Evolutionary conservation across 2,329 filamentous ascomycete species (phyloP), one percentile per base, ranked within the genome.

Genomic region (Ilyonectria robusta): DNA sequence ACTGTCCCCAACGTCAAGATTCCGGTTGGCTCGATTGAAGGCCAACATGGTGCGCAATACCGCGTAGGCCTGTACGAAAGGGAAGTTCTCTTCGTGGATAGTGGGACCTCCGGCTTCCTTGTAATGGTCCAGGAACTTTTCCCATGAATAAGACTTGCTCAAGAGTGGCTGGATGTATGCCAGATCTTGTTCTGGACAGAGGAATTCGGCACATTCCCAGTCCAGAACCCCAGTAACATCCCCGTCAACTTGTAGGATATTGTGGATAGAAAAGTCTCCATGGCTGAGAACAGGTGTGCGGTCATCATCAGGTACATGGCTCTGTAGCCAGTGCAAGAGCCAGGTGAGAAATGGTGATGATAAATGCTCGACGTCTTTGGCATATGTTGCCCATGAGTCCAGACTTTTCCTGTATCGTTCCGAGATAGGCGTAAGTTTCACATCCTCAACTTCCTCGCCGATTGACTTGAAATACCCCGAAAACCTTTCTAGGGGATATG

Each of bases 161-260:
- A 59, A 26, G 13, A 59, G 44, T 1, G 57, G 57, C n/a, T 59
- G 57, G 31, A 59, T 35, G 23, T 59, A 59, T 3, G 57, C 35
- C n/a, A 59, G 46, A 29, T 59, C 57, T 33, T 59, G 57, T 29
- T 59, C 57, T 4, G 57, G 57, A 9, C 46, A 50, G 3, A 59
- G 46, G 23, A 59, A 59, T 21, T 59, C 57, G 6, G 57, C 57
- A 13, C 57, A 59, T n/a, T 51, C 57, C 57, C 57, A 59, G 23
- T 59, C 57, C 23, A 59, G 17, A 42, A 59, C 47, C 37, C 44
- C 57, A 8, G 57, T 59, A 21, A 59, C 8, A 10, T 59, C 46
- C 13, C 46, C 57, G 15, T 59, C 57, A 11, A 50, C 51, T 13
- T 50, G 46, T 1, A 59, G 21, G 37, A 59, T 50, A 29, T 59